phyloP scores from a whole-genome alignment of 1,139 yeast species.

The Yamadazyma mexicana region DNA sequence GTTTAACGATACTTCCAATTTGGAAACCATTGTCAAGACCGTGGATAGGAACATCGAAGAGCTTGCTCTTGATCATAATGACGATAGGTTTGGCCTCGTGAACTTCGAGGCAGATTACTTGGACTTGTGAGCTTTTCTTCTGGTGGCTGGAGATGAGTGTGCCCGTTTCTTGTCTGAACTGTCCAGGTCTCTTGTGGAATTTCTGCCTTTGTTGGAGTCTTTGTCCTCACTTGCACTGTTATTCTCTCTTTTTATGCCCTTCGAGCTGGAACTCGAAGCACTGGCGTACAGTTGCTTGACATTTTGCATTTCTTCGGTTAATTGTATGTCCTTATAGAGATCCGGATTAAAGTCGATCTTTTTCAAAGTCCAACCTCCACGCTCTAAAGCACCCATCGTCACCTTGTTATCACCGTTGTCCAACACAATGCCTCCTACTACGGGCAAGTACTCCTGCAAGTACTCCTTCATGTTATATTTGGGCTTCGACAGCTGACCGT shows the following conservation, averaged over 20 bases:
- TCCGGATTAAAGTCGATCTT: conserved; percentile 25
- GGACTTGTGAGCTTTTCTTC: neutral
- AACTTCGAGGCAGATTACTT: conserved; percentile 42
- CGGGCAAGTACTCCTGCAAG: conserved; percentile 30
- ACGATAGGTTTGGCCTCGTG: conserved; percentile 37
- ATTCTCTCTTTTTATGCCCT: neutral
- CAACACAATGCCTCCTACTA: conserved; percentile 15
- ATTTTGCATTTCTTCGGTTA: conserved; percentile 12
- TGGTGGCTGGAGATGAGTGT: too few relatives aligned
- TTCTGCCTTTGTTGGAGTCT: too few relatives aligned
- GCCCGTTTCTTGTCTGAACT: too few relatives aligned
- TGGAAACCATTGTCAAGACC: conserved; percentile 34
- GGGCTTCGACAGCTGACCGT: conserved; percentile 29
- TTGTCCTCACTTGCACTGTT: too few relatives aligned
- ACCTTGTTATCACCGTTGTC: conserved; percentile 1
- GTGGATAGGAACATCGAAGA: conserved; percentile 33
- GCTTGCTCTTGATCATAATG: conserved; percentile 31
- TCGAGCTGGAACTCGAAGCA: neutral
- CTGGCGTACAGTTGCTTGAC: conserved; percentile 6
- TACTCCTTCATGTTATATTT: conserved; percentile 47
- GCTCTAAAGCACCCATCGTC: conserved; percentile 26
- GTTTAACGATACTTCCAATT: conserved; percentile 26
- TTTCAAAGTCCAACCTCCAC: conserved; percentile 42
- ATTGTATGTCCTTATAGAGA: conserved; percentile 25
- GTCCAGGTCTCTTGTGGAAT: too few relatives aligned